These are phyloP conservation scores for Rhizopogon vinicolor DNA, from an alignment of 768 basidiomycete species.

Conservation along the genomic window DNA sequence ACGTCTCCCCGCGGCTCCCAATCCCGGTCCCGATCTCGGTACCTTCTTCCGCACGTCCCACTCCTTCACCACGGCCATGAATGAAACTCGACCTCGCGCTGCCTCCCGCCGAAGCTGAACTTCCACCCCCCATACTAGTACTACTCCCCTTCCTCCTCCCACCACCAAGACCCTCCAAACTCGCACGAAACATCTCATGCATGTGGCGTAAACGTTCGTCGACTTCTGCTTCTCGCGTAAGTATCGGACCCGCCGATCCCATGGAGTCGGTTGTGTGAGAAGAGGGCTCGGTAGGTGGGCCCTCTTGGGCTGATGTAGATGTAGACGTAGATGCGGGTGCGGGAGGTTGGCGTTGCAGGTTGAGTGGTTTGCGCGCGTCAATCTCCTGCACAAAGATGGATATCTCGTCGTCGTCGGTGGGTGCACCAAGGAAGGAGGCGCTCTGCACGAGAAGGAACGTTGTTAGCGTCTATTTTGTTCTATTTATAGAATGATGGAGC, in stretches of 20 bases:
- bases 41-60: not conserved
- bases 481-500: not conserved
- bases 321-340: slow-evolving; percentile 4
- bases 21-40: slow-evolving; percentile 8
- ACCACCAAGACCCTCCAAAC: slow-evolving; percentile 54
- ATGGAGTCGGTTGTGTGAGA: not conserved
- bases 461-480: not conserved
- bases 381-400: slow-evolving; percentile 77
- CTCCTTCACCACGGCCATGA: not conserved
- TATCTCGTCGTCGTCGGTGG: slow-evolving; percentile 72
- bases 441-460: slow-evolving; percentile 14
- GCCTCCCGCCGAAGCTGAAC: slow-evolving; percentile 11
- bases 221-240: slow-evolving; percentile 63
- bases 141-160: slow-evolving; percentile 23
- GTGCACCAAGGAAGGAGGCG: slow-evolving; percentile 42
- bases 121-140: slow-evolving; percentile 3
- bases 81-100: slow-evolving; percentile 4
- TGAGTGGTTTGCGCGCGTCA: slow-evolving; percentile 61
- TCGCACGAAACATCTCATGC: slow-evolving; percentile 64
- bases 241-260: slow-evolving; percentile 41
- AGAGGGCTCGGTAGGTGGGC: not conserved
- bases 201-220: slow-evolving; percentile 60
- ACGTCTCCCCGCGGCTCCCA: not conserved
- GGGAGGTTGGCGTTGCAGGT: not conserved
- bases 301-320: not conserved